Percentiles rank a stretch among this genome's conserved stretches.
These are phyloP conservation scores for Penicillium arizonense DNA, from an alignment of 495 filamentous ascomycete species.

Conservation along the genomic window DNA sequence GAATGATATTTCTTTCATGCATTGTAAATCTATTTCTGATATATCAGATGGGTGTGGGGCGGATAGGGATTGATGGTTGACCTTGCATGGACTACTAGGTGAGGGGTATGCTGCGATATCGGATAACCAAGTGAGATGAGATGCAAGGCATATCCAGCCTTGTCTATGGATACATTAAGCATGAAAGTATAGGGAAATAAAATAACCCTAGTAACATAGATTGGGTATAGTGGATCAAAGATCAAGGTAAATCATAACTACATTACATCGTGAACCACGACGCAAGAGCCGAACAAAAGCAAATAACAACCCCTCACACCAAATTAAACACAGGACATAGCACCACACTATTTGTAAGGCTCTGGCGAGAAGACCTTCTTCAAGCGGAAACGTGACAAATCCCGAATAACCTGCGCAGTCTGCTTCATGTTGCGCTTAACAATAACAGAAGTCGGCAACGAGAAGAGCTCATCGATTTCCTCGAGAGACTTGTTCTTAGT, in stretches of 20 bases:
- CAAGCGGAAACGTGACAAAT: conserved; percentile 29
- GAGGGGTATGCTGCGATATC: too few species aligned
- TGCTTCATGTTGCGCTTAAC: conserved; percentile 49
- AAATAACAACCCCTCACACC: not conserved
- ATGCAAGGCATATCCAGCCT: too few species aligned
- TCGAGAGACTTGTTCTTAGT: conserved; percentile 63
- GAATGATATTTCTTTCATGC: too few species aligned
- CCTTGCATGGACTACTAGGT: too few species aligned
- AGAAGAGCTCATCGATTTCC: conserved; percentile 60
- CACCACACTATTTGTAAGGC: conserved; percentile 13
- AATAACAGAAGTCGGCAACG: conserved; percentile 52
- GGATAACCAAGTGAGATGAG: too few species aligned
- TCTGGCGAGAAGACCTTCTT: conserved; percentile 37
- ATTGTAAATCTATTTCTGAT: too few species aligned
- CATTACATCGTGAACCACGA: not conserved
- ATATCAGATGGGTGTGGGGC: too few species aligned
- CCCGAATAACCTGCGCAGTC: conserved; percentile 30
- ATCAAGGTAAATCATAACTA: not conserved
- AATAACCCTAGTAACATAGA: not conserved
- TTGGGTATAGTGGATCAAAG: not conserved
- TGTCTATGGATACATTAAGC: too few species aligned
- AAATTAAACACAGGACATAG: not conserved
- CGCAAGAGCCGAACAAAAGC: too few species aligned
- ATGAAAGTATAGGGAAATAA: too few species aligned
- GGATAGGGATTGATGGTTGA: too few species aligned